Base-by-base conservation (phyloP, 345 rosid genomes). In the Eucalyptus guilfoylei region DNA sequence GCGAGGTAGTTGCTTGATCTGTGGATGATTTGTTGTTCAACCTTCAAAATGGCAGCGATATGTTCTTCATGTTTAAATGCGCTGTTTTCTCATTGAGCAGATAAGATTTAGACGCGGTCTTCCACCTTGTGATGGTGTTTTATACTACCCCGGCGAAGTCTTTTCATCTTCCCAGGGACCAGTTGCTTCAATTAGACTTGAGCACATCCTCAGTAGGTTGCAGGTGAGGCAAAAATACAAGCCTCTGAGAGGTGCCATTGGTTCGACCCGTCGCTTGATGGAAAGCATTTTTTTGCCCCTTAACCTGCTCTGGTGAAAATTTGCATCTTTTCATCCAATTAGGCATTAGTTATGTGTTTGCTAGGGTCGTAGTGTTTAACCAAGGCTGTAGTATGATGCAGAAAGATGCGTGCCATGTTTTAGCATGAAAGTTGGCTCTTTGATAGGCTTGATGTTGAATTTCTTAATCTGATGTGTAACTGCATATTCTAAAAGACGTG, bases 71-170 rank as follows among this genome's bases (percentile, higher is more conserved):
- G n/a, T 1, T 49, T 23, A 58, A 85, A 49, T 87, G 24, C 21
- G 60, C 50, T 54, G 48, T 28, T 49, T 90, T 40, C 16, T 88
- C 85, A 58, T 5, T 54, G 58, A 87, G 88, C 96, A 97, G 97
- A 94, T 97, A 92, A 92, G 93, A 90, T 96, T 97, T 76, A 94
- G 99, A 90, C 96, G 96, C 32, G 98, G 98, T 50, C 96, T 96
- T 58, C 99, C 99, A 49, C 98, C 99, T 1, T 95, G 99, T 80
- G 99, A 97, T 89, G 98, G 99, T 37, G 99, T 96, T 92, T 89
- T 96, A 62, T 97, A 85, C 92, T 94, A 96, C 85, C 99, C 99
- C 8, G 99, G 98, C 44, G 95, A 96, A 94, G 99, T 96, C 88
- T 97, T 97, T 92, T 96, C 99, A 19, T 94, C 96, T 44, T 97